Base-by-base conservation (phyloP, 2,329 filamentous ascomycete species). In the Verticillium zaregamsianum region DNA sequence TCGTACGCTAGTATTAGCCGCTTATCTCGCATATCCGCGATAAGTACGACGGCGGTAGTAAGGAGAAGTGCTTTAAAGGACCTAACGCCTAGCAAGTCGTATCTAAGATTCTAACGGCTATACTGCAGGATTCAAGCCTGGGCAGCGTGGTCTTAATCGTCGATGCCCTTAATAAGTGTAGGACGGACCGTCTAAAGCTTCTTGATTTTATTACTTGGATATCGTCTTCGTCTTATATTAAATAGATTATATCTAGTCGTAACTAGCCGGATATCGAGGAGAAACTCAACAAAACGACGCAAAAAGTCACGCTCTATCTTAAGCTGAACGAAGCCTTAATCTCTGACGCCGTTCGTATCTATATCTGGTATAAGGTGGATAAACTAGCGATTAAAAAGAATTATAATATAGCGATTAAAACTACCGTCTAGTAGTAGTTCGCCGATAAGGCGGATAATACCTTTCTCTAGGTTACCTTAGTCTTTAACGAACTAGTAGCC, bases 201-300 rank as follows among this genome's bases (percentile, higher is more conserved):
- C n/a, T n/a, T n/a, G n/a, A n/a, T n/a, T n/a, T n/a, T n/a, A n/a
- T n/a, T n/a, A 58, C 62, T 14, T 56, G 70, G 3, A 69, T 67
- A 35, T 69, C 68, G 4, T 20, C 20, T 57, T 67, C 57, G 59
- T 33, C 68, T 58, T 57, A 61, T 6, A 65, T 75, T 35, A 80
- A 77, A 63, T 80, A 76, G 74, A 64, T 81, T 28, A 57, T 79
- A 3, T 77, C 78, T 2, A 81, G 79, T 62, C 78, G 78, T 32
- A 76, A 77, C 61, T 70, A 65, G 70, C 68, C 65, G 3, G 61
- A 65, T 12, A 80, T 82, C 58, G 68, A 77, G 63, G 63, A 70
- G 57, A 9, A 55, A 5, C 68, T 78, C 6, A 62, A 35, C 3
- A 45, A 5, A 3, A 61, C 58, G 0, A 45, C 55, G 2, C 45